Percentiles rank a stretch among this genome's conserved stretches.
phyloP scores from a whole-genome alignment of 116 monocot species.

The Cymodocea nodosa region DNA sequence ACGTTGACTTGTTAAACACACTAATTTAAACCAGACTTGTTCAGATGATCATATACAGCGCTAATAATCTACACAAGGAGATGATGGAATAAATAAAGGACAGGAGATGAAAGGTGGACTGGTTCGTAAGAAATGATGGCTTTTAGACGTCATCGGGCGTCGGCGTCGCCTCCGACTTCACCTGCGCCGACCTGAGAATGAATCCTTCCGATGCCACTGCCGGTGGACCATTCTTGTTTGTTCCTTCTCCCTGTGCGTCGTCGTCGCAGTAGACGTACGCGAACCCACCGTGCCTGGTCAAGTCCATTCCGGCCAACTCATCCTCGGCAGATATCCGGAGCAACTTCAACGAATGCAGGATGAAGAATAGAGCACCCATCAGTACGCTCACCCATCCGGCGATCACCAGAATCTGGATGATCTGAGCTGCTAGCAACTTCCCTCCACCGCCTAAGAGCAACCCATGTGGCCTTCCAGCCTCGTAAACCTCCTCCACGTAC shows the following conservation, averaged over 20 bases:
- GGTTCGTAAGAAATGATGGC: too few relatives aligned
- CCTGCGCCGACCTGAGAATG: too few relatives aligned
- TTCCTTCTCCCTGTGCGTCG: neutral
- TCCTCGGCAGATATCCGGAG: conserved; percentile 53
- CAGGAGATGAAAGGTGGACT: too few relatives aligned
- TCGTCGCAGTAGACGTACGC: conserved; percentile 26
- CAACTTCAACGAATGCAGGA: conserved; percentile 21
- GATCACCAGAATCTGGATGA: conserved; percentile 44
- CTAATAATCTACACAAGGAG: too few relatives aligned
- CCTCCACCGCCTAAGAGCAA: conserved; percentile 65
- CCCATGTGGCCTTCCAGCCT: conserved; percentile 19
- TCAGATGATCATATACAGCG: too few relatives aligned
- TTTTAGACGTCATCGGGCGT: too few relatives aligned
- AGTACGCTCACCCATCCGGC: conserved; percentile 60
- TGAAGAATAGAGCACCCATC: conserved; percentile 56
- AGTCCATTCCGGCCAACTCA: conserved; percentile 53
- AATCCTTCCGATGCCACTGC: too few relatives aligned
- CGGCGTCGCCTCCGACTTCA: too few relatives aligned
- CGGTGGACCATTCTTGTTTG: neutral
- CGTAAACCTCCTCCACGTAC: conserved; percentile 60
- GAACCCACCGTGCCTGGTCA: conserved; percentile 32
- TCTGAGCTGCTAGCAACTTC: conserved; percentile 53
- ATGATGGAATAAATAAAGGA: too few relatives aligned
- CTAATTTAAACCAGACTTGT: too few relatives aligned
- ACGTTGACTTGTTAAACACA: too few relatives aligned